Conservation (phyloP, 106 monocot genomes). For the Posidonia australis region DNA sequence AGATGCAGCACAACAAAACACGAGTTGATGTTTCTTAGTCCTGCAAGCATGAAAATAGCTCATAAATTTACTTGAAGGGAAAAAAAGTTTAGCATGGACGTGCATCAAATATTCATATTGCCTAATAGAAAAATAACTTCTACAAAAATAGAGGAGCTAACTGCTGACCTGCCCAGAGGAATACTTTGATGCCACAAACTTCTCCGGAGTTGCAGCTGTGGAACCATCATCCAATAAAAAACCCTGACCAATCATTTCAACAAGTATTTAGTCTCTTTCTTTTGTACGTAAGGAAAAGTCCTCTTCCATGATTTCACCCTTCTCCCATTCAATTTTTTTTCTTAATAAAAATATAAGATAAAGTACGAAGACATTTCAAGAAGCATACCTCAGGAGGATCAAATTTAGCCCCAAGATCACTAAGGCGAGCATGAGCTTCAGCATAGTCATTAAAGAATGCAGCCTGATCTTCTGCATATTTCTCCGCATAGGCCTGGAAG, state of each 20-base stretch:
- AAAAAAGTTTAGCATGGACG: neutral
- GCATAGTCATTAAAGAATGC: constrained; percentile 93
- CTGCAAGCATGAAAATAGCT: constrained; percentile 63
- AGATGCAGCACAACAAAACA: constrained; percentile 40
- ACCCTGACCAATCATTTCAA: constrained; percentile 33
- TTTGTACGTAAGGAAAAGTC: neutral
- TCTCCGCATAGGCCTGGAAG: constrained; percentile 74
- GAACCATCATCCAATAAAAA: constrained; percentile 36
- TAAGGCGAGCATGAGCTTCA: constrained; percentile 96
- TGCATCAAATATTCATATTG: too few species aligned
- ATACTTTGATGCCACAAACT: constrained; percentile 69
- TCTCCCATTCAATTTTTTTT: neutral
- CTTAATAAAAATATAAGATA: neutral
- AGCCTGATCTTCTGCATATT: constrained; percentile 85
- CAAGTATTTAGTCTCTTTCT: neutral
- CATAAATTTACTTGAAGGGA: constrained; percentile 15
- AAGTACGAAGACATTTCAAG: neutral
- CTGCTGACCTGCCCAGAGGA: constrained; percentile 35
- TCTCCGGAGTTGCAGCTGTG: constrained; percentile 32
- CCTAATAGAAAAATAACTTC: too few species aligned
- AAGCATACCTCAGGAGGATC: constrained; percentile 75
- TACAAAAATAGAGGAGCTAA: neutral
- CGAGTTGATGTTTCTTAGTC: constrained; percentile 36
- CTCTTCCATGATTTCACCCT: neutral
- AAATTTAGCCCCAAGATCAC: constrained; percentile 81